Conservation (phyloP, 108 stramenopile genomes). For the Aurantiochytrium sp. region DNA sequence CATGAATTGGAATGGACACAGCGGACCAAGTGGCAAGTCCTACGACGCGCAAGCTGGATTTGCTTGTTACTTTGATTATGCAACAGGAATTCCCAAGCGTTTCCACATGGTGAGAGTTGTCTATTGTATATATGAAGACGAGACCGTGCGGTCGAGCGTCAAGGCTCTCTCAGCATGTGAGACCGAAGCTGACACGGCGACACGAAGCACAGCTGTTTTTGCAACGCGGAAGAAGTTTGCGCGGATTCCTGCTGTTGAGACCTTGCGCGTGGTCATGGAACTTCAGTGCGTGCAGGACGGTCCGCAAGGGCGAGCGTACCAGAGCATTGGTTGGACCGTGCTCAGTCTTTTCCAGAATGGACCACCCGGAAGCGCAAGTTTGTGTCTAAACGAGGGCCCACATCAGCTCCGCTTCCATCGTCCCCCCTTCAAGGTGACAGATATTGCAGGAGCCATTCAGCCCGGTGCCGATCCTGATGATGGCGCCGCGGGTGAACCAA, state of each 20-base stretch:
- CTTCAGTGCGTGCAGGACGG: background rate
- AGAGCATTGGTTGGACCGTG: constrained; percentile 1
- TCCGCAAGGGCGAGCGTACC: background rate
- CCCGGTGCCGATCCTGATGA: background rate
- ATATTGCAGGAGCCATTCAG: background rate
- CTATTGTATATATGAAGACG: background rate
- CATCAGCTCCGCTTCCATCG: background rate
- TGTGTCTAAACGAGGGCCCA: background rate
- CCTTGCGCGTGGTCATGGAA: background rate
- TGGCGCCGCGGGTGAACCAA: background rate
- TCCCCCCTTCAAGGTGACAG: background rate
- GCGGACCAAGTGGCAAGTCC: background rate
- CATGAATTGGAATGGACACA: background rate
- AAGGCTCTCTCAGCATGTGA: background rate
- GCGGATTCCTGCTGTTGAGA: background rate
- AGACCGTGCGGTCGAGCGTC: background rate
- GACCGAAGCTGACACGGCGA: background rate
- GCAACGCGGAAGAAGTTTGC: background rate
- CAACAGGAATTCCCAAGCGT: background rate
- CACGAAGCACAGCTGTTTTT: background rate
- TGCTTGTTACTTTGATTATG: background rate
- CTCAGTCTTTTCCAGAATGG: background rate
- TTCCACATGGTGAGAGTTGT: background rate
- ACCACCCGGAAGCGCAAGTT: background rate
- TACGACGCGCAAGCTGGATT: background rate